Evolutionary conservation across 257 asterid genomes (phyloP).

Genomic region (Solanum pennellii): DNA sequence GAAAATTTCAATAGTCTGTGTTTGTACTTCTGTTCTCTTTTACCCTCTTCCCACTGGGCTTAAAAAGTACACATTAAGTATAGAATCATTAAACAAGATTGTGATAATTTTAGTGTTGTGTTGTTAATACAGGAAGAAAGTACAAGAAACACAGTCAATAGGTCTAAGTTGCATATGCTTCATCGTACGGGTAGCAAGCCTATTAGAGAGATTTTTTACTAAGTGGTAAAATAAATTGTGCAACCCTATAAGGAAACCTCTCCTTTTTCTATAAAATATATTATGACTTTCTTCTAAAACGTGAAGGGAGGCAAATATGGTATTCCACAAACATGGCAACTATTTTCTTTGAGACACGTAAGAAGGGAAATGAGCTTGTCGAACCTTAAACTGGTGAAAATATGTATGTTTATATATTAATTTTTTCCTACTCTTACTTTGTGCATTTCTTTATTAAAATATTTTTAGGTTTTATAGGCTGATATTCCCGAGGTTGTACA

Average conservation of each 20-base stretch:
- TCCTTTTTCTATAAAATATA: background rate
- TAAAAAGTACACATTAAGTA: background rate
- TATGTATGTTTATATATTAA: background rate
- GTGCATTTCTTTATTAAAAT: no score
- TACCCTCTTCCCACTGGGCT: background rate
- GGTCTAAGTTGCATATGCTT: background rate
- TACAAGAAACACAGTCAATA: background rate
- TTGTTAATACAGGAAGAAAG: background rate
- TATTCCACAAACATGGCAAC: background rate
- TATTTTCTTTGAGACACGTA: background rate
- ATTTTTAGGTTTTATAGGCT: background rate
- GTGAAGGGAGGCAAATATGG: background rate
- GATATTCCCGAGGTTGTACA: background rate
- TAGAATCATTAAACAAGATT: background rate
- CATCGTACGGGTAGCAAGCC: background rate
- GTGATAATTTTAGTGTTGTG: background rate
- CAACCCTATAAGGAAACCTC: background rate
- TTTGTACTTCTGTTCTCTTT: background rate
- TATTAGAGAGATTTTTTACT: background rate
- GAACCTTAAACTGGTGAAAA: background rate
- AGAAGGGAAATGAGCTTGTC: background rate
- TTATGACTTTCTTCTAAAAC: background rate
- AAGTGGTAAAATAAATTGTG: background rate
- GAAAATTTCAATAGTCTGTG: background rate
- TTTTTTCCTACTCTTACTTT: background rate